Evolutionary conservation across 345 rosid species (phyloP).

Genomic region (Hibiscus tridactylites): DNA sequence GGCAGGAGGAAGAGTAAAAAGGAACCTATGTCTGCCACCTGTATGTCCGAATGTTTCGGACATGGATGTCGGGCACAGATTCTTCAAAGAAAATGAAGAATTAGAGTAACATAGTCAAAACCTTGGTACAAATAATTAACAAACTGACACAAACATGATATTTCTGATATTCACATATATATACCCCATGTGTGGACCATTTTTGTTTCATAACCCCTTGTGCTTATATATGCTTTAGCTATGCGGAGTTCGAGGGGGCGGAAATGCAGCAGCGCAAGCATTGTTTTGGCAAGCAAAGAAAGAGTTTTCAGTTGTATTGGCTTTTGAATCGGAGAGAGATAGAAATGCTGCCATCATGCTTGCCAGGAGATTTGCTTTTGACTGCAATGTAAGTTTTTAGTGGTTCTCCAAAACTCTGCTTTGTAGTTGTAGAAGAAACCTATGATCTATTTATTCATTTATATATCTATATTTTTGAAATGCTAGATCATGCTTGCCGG

Average conservation of each 20-base stretch:
- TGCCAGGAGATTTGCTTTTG: conserved; percentile 89
- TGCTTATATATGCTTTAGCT: conserved; percentile 33
- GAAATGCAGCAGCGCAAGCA: conserved; percentile 94
- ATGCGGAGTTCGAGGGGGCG: conserved; percentile 98
- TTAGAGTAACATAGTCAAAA: not conserved
- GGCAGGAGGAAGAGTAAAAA: not conserved
- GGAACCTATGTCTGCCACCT: not conserved
- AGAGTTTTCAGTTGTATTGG: conserved; percentile 66
- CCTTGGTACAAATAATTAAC: not conserved
- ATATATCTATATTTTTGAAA: not conserved
- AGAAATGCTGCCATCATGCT: conserved; percentile 91
- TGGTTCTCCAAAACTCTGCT: not conserved
- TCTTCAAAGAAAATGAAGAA: not conserved
- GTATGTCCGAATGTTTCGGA: not conserved
- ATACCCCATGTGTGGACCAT: not conserved
- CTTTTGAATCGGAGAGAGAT: conserved; percentile 84
- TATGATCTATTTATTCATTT: not conserved
- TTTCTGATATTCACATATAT: not conserved
- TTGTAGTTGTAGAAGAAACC: not conserved
- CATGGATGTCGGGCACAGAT: not conserved
- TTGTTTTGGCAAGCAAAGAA: conserved; percentile 82
- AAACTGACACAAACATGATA: not conserved
- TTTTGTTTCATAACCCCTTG: conserved; percentile 9
- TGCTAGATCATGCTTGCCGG: conserved; percentile 54
- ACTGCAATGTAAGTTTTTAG: conserved; percentile 90